Conservation (phyloP, 257 asterid species). For the Rubia yunnanensis region DNA sequence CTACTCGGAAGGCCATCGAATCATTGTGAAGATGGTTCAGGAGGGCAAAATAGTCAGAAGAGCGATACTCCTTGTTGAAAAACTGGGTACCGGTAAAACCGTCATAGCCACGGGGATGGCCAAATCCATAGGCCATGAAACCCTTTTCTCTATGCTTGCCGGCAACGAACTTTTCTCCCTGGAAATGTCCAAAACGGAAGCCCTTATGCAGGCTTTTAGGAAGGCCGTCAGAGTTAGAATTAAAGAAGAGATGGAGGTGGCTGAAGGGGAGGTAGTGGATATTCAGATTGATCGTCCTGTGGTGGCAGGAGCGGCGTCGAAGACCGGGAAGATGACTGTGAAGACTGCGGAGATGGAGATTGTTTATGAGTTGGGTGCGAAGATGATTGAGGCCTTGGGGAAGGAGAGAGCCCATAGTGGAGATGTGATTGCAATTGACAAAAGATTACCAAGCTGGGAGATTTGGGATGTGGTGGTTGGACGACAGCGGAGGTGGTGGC, state of each 20-base stretch:
- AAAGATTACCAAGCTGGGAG: constrained; percentile 85
- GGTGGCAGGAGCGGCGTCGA: constrained; percentile 62
- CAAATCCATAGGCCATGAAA: no score
- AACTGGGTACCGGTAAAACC: constrained; percentile 77
- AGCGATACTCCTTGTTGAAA: constrained; percentile 71
- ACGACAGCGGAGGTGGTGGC: no score
- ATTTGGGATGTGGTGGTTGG: no score
- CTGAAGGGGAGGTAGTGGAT: constrained; percentile 90
- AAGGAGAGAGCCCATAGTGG: constrained; percentile 93
- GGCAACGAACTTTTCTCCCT: no score
- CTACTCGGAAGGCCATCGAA: constrained; percentile 70
- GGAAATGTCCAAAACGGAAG: no score
- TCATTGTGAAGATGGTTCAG: constrained; percentile 71
- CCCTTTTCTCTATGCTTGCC: no score
- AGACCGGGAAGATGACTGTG: constrained; percentile 72
- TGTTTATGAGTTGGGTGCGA: constrained; percentile 70
- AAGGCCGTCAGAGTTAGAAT: no score
- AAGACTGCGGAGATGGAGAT: constrained; percentile 93
- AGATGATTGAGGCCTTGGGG: constrained; percentile 86
- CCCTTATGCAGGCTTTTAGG: no score
- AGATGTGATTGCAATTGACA: constrained; percentile 81
- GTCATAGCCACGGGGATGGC: no score
- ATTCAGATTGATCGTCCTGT: constrained; percentile 71
- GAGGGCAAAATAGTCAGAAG: constrained; percentile 78
- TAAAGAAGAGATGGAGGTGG: constrained; percentile 75